Conservation (phyloP, 2,329 filamentous ascomycete genomes). For the Penicillium occitanis region DNA sequence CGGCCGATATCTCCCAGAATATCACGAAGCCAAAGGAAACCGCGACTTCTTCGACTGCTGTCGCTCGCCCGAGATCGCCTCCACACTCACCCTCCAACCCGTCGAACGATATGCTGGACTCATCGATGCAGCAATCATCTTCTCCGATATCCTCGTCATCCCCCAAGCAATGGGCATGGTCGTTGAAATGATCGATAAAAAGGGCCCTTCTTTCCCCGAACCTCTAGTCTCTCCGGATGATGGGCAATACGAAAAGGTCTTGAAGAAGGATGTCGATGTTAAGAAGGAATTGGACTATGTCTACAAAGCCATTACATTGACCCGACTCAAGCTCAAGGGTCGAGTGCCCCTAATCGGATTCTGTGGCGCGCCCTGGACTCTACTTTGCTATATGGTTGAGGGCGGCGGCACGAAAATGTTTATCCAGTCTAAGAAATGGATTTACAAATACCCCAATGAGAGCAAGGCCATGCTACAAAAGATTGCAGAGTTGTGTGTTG, state of each 20-base stretch:
- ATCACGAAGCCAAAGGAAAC: constrained; percentile 87
- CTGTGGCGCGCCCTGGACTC: constrained; percentile 93
- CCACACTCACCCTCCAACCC: constrained; percentile 89
- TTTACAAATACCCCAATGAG: constrained; percentile 82
- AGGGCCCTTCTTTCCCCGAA: constrained; percentile 89
- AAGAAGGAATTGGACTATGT: constrained; percentile 85
- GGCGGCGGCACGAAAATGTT: constrained; percentile 95
- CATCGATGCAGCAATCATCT: constrained; percentile 96
- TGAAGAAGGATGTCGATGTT: constrained; percentile 79
- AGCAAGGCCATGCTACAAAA: constrained; percentile 81
- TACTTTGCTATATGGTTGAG: constrained; percentile 99
- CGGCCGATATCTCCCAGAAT: constrained; percentile 95
- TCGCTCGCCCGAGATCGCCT: constrained; percentile 86
- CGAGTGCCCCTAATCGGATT: constrained; percentile 93
- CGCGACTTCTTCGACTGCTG: constrained; percentile 98
- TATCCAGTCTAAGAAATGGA: constrained; percentile 91
- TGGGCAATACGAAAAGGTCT: constrained; percentile 74
- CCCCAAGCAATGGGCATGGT: constrained; percentile 97
- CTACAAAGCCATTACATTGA: constrained; percentile 91
- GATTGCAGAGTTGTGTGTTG: constrained; percentile 91
- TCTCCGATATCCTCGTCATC: constrained; percentile 96
- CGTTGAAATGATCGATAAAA: constrained; percentile 98
- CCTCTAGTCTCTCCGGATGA: constrained; percentile 79
- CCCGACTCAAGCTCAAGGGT: constrained; percentile 80
- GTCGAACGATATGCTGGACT: constrained; percentile 88